A percentile compares a stretch with the other conserved stretches of the same genome.
Evolutionary conservation across 2,329 filamentous ascomycete species (phyloP).

Genomic region (Drechslera avenae): DNA sequence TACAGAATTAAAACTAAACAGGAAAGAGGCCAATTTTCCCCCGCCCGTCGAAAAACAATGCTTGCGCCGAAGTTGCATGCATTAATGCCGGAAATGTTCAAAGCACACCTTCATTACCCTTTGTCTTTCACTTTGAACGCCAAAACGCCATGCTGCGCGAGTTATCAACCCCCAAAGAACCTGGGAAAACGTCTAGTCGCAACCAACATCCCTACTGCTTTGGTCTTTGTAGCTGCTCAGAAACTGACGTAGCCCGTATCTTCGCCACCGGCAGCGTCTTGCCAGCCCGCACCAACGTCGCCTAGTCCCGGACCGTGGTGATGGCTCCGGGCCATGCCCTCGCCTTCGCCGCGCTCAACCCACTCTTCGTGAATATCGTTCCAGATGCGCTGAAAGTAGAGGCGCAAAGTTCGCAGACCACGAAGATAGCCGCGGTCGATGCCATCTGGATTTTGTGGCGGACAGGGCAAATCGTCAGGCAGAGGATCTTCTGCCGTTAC

Average conservation of each 20-base stretch:
- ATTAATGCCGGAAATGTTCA: too few species aligned
- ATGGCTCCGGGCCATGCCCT: constrained; percentile 44
- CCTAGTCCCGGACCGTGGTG: constrained; percentile 42
- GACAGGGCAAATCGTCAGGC: constrained; percentile 67
- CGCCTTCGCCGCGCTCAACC: constrained; percentile 52
- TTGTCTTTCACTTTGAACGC: too few species aligned
- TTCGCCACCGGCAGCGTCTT: constrained; percentile 41
- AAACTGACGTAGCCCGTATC: constrained; percentile 48
- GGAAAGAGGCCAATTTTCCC: too few species aligned
- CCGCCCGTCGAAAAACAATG: too few species aligned
- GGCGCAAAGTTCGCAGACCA: constrained; percentile 75
- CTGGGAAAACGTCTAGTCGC: too few species aligned
- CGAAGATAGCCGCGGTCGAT: constrained; percentile 89
- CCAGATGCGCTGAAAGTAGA: constrained; percentile 88
- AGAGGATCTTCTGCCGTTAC: constrained; percentile 80
- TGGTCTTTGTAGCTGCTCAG: constrained; percentile 8
- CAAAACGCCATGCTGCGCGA: too few species aligned
- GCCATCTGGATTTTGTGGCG: constrained; percentile 77
- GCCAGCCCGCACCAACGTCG: constrained; percentile 41
- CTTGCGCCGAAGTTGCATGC: too few species aligned
- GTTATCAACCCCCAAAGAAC: too few species aligned
- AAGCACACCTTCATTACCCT: too few species aligned
- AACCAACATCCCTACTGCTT: too few species aligned
- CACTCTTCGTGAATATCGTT: constrained; percentile 67
- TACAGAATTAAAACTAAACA: too few species aligned